Percentiles rank a stretch among this genome's conserved stretches.
Conservation (phyloP, 2,329 filamentous ascomycete genomes). For the Polytolypa hystricis region DNA sequence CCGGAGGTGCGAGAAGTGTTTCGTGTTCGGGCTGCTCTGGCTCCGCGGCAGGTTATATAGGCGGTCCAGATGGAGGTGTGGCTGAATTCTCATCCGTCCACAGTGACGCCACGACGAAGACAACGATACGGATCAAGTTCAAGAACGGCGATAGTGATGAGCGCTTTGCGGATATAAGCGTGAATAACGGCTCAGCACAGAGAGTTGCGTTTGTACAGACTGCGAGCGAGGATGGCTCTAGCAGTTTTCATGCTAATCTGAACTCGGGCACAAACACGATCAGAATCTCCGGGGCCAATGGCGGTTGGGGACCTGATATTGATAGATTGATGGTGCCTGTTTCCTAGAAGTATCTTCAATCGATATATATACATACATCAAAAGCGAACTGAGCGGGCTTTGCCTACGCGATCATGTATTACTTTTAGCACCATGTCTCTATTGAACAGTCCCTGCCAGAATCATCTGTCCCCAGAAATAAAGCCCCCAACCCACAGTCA, state of each 20-base stretch:
- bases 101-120: slow-evolving; percentile 34
- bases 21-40: slow-evolving; percentile 44
- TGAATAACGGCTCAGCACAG: slow-evolving; percentile 42
- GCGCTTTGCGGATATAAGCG: slow-evolving; percentile 43
- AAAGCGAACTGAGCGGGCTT: too few relatives aligned
- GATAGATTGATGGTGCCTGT: slow-evolving; percentile 1
- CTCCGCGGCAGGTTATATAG: slow-evolving; percentile 44
- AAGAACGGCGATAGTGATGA: slow-evolving; percentile 45
- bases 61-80: slow-evolving; percentile 37
- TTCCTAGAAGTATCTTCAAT: too few relatives aligned
- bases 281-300: background rate
- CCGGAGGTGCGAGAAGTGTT: slow-evolving; percentile 36
- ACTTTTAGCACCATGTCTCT: too few relatives aligned
- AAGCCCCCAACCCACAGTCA: slow-evolving; percentile 15
- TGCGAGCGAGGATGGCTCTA: slow-evolving; percentile 19
- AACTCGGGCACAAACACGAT: background rate
- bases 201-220: slow-evolving; percentile 45
- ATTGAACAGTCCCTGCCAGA: slow-evolving; percentile 15
- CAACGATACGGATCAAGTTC: slow-evolving; percentile 46
- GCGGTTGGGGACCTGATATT: background rate
- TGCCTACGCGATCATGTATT: too few relatives aligned
- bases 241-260: slow-evolving; percentile 1
- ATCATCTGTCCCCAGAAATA: slow-evolving; percentile 23
- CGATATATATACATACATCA: too few relatives aligned
- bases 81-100: slow-evolving; percentile 39